Base-by-base conservation (phyloP, 2,329 filamentous ascomycete genomes). In the Talaromyces sp. region DNA sequence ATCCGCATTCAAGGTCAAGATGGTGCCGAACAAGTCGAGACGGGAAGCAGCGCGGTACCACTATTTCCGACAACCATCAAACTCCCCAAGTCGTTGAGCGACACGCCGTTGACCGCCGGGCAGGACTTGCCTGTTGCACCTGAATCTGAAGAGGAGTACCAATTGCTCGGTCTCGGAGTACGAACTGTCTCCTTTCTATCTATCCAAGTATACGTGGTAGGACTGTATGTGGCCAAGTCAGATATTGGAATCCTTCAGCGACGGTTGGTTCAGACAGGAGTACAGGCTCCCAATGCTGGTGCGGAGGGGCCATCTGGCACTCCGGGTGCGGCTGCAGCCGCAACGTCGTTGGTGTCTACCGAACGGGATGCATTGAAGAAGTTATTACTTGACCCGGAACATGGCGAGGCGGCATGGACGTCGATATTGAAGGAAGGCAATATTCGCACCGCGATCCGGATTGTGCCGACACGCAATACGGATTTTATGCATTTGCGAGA, bases 141-240 rank as follows among this genome's bases (percentile, higher is more conserved):
- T 73, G 76, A 51, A 60, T 61, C 80, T 73, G 62, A 83, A 73
- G 66, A 88, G 41, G 81, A 96, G 66, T 97, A 97, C 72, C 92
- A 91, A 21, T 81, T 97, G 0, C 82, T 97, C 6, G 94, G 94
- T 0, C 77, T 97, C 5, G 94, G 94, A 17, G 87, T 95, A 62
- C 84, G 94, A 57, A 91, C 88, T 1, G 94, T 99, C 33, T 95
- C 89, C 22, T 96, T 97, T 73, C 77, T 97, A 45, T 79, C 84
- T 51, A 91, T 99, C 45, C 87, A 96, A 71, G 94, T 99, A 55
- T 99, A 99, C 76, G 89, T 97, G 17, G 89, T 96, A 0, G 94
- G 93, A 15, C 84, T 95, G 66, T 99, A 99, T 76, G 82, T 97
- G 25, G 89, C 91, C 25, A 93, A 88, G 0, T 79, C 86, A 37